A percentile compares a stretch with the other conserved stretches of the same genome.
phyloP scores from a whole-genome alignment of 1,139 yeast species.

The Pichia inconspicua region DNA sequence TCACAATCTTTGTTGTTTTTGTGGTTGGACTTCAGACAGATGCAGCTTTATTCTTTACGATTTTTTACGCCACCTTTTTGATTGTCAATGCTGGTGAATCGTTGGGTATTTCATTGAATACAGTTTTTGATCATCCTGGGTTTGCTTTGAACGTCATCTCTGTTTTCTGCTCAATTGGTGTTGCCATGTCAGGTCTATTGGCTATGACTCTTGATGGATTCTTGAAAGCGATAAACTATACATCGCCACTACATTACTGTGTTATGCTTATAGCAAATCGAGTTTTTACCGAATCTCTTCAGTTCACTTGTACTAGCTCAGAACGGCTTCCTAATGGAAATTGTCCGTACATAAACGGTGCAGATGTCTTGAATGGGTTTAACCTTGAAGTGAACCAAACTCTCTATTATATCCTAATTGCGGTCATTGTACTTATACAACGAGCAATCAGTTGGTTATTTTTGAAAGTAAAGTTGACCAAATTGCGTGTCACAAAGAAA shows the following conservation, averaged over 20 bases:
- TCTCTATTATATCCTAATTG: slow-evolving; percentile 31
- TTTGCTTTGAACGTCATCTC: slow-evolving; percentile 69
- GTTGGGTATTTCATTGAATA: slow-evolving; percentile 68
- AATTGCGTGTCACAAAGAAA: slow-evolving; percentile 10
- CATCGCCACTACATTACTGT: slow-evolving; percentile 68
- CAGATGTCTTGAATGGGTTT: slow-evolving; percentile 40
- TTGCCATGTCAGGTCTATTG: slow-evolving; percentile 84
- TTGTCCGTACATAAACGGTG: slow-evolving; percentile 44
- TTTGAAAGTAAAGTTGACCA: slow-evolving; percentile 28
- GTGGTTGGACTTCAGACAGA: slow-evolving; percentile 70
- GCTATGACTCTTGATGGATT: slow-evolving; percentile 66
- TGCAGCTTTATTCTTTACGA: slow-evolving; percentile 57
- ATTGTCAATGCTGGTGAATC: slow-evolving; percentile 75
- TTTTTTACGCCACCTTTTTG: slow-evolving; percentile 47
- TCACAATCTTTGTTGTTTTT: slow-evolving; percentile 55
- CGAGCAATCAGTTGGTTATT: slow-evolving; percentile 32
- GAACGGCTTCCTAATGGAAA: slow-evolving; percentile 23
- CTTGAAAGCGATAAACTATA: slow-evolving; percentile 60
- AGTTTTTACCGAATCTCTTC: slow-evolving; percentile 35
- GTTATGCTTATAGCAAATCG: slow-evolving; percentile 46
- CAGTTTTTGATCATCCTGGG: slow-evolving; percentile 69
- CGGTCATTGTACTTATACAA: slow-evolving; percentile 33
- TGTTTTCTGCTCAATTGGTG: slow-evolving; percentile 55
- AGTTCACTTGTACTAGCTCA: slow-evolving; percentile 33
- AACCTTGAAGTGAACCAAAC: slow-evolving; percentile 28